Conservation (phyloP, 106 monocot genomes). For the Ottelia alismoides region DNA sequence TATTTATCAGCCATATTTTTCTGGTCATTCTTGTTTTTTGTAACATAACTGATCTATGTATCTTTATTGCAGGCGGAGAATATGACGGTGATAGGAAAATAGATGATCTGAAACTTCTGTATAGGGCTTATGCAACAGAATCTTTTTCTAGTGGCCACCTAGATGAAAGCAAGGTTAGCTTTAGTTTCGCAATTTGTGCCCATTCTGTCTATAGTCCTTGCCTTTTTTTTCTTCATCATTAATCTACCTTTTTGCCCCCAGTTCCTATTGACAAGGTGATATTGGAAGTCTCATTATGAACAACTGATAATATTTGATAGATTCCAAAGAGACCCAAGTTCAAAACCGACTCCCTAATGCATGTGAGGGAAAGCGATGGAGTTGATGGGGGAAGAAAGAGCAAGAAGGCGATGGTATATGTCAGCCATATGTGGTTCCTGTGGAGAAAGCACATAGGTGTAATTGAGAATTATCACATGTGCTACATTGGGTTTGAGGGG, state of each 20-base stretch:
- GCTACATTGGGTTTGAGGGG: too few relatives aligned
- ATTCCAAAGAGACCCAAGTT: background rate
- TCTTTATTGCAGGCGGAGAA: constrained; percentile 58
- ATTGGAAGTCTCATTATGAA: background rate
- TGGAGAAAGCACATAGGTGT: too few relatives aligned
- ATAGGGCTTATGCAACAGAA: constrained; percentile 66
- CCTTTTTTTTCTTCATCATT: background rate
- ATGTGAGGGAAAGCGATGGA: too few relatives aligned
- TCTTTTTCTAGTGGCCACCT: constrained; percentile 54
- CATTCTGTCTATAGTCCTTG: background rate
- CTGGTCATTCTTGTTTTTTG: too few relatives aligned
- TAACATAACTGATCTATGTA: background rate
- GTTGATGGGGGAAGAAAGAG: too few relatives aligned
- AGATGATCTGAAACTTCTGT: constrained; percentile 77
- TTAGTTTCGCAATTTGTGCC: background rate
- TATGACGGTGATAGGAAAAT: constrained; percentile 70
- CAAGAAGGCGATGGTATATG: too few relatives aligned
- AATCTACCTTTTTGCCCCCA: background rate
- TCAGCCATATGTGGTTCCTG: too few relatives aligned
- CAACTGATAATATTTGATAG: background rate
- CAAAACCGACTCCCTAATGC: too few relatives aligned
- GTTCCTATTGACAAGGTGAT: background rate
- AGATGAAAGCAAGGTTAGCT: constrained; percentile 54
- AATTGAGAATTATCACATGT: too few relatives aligned
- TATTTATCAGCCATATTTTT: too few relatives aligned